Percentiles rank a stretch among this genome's conserved stretches.
These are phyloP conservation scores for Moesziomyces globuligerus DNA, from an alignment of 1,284 basidiomycete genomes.

Conservation along the genomic window DNA sequence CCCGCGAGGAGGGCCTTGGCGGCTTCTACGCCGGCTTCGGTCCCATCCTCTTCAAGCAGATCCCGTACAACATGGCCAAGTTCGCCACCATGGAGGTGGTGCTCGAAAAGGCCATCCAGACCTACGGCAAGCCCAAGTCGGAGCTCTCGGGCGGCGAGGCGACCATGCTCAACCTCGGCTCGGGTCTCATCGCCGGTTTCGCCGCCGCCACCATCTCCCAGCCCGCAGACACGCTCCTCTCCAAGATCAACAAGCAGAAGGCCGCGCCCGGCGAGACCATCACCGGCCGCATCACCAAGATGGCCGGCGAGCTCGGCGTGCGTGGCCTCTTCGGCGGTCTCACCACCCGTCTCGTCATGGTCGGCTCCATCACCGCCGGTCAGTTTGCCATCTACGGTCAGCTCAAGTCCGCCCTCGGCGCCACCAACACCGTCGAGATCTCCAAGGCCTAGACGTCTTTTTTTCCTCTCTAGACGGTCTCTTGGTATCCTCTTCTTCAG, in stretches of 20 bases:
- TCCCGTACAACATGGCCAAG: constrained; percentile 70
- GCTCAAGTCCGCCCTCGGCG: constrained; percentile 71
- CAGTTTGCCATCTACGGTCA: constrained; percentile 70
- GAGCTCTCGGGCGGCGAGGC: constrained; percentile 65
- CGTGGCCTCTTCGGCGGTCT: constrained; percentile 72
- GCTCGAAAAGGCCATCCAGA: constrained; percentile 70
- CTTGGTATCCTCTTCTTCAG: too few relatives aligned
- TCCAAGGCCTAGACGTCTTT: constrained; percentile 42
- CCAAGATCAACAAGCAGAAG: constrained; percentile 74
- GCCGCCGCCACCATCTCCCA: constrained; percentile 67
- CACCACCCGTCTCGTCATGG: constrained; percentile 66
- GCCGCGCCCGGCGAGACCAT: constrained; percentile 71
- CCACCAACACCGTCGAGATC: constrained; percentile 69
- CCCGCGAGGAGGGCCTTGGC: constrained; percentile 63
- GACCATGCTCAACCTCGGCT: constrained; percentile 64
- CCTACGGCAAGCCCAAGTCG: constrained; percentile 71
- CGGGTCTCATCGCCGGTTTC: constrained; percentile 67
- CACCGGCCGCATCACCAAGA: constrained; percentile 70
- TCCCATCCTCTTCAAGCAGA: constrained; percentile 66
- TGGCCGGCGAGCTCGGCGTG: constrained; percentile 70
- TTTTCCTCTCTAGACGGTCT: too few relatives aligned
- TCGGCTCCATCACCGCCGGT: constrained; percentile 72
- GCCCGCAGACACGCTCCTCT: constrained; percentile 68
- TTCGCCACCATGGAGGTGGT: constrained; percentile 68
- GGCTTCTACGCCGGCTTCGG: constrained; percentile 70